Base-by-base conservation (phyloP, 306 rosid species). In the Lablab purpureus region DNA sequence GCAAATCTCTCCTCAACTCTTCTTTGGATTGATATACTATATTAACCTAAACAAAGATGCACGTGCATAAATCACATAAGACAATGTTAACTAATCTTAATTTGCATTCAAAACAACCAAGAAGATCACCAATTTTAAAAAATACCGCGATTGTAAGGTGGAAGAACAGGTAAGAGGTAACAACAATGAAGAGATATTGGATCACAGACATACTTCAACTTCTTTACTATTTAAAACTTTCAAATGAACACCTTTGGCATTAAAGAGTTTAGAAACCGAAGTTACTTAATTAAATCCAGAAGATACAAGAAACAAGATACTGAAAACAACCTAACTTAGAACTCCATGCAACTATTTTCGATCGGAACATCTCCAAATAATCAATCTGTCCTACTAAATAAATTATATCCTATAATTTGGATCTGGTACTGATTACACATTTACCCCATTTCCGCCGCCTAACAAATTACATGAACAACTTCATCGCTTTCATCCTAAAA, bases 281-380 rank as follows among this genome's bases (percentile, higher is more conserved):
- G 6, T 62, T 34, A 34, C 1, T 34, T 34, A 28, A 28, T 28
- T 1, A 28, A 28, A 2, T 28, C 32, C 6, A 7, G 7, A n/a
- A n/a, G n/a, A n/a, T n/a, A n/a, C n/a, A n/a, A n/a, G 21, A 81
- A 15, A 74, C 62, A 54, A 25, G 23, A 54, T 54, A 23, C 56
- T 23, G n/a, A 30, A 27, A 55, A 74, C 47, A 67, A 30, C 45
- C 70, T 40, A 43, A 14, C 55, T n/a, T 18, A 60, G 13, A 10
- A 74, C 63, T 46, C 25, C 15, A 63, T 64, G 36, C 9, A 60
- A 19, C 77, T 22, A 75, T 22, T 52, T 67, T 23, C 68, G 14
- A 49, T 50, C 70, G 25, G 62, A 69, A 40, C 65, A 13, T 62
- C 74, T 65, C 52, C 50, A 59, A 25, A 13, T 32, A 41, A 69